Evolutionary conservation across 176 grass and related monocot genomes (phyloP).

Genomic region (Typha latifolia): DNA sequence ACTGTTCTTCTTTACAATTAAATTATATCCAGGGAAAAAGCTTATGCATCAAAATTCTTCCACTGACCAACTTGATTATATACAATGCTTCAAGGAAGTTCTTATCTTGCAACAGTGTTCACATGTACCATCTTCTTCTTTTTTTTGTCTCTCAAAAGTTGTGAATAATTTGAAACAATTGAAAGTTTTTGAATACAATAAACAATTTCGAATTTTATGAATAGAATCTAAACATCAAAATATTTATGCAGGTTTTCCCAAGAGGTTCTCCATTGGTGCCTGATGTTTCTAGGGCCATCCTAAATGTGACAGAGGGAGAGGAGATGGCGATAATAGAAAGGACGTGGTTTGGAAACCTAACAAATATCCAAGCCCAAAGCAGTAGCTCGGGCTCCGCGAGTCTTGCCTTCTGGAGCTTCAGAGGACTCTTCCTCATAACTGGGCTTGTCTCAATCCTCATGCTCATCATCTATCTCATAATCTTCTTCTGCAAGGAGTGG

Average conservation of each 20-base stretch:
- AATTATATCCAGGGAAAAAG: no score
- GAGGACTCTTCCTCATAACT: slow-evolving; percentile 73
- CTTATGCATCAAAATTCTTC: no score
- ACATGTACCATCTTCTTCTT: no score
- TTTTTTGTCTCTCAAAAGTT: no score
- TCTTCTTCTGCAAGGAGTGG: slow-evolving; percentile 57
- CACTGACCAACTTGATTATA: no score
- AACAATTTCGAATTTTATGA: no score
- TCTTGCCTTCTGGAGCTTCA: slow-evolving; percentile 67
- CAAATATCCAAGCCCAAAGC: slow-evolving; percentile 15
- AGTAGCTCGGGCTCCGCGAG: slow-evolving; percentile 28
- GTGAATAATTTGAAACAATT: no score
- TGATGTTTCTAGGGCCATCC: slow-evolving; percentile 51
- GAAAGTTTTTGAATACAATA: no score
- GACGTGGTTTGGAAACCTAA: slow-evolving; percentile 41
- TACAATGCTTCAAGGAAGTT: no score
- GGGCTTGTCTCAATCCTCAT: slow-evolving; percentile 44
- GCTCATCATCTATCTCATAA: slow-evolving; percentile 41
- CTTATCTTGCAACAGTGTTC: no score
- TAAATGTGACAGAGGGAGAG: slow-evolving; percentile 41
- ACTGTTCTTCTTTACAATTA: no score
- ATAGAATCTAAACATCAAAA: no score
- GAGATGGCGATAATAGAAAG: slow-evolving; percentile 47
- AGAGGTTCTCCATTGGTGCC: slow-evolving; percentile 44
- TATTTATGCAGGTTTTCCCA: slow-evolving; percentile 36